Evolutionary conservation across 2,329 filamentous ascomycete species (phyloP).

Genomic region (Trichophyton simii): DNA sequence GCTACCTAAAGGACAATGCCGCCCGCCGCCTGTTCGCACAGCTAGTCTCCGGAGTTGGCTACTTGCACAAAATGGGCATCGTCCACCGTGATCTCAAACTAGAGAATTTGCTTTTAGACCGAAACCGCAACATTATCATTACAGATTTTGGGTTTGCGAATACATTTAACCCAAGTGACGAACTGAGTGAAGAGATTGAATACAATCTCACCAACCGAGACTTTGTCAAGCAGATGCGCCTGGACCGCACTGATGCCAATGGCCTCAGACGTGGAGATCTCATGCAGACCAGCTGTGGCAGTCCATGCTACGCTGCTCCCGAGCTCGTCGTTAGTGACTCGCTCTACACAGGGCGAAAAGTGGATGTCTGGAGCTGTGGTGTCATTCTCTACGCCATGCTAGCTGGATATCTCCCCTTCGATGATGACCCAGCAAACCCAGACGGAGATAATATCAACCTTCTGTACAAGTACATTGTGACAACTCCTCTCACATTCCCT

Average conservation of each 20-base stretch:
- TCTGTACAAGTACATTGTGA: constrained; percentile 97
- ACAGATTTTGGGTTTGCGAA: constrained; percentile 99
- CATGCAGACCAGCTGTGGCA: constrained; percentile 98
- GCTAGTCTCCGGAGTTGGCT: constrained; percentile 89
- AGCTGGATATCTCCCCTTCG: constrained; percentile 91
- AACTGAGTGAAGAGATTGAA: constrained; percentile 82
- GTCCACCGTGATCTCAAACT: constrained; percentile 94
- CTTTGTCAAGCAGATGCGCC: constrained; percentile 70
- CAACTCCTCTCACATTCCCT: constrained; percentile 89
- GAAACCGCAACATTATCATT: constrained; percentile 98
- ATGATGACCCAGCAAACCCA: constrained; percentile 94
- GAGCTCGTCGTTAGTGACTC: constrained; percentile 96
- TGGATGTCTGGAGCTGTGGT: constrained; percentile 98
- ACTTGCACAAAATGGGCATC: constrained; percentile 96
- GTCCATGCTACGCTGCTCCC: constrained; percentile 92
- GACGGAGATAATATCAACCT: constrained; percentile 99
- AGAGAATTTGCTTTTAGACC: constrained; percentile 86
- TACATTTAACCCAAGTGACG: constrained; percentile 81
- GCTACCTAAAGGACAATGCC: constrained; percentile 87
- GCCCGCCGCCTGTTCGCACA: constrained; percentile 88
- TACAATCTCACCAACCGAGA: constrained; percentile 76
- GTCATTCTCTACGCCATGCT: constrained; percentile 99
- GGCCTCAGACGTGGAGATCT: constrained; percentile 77
- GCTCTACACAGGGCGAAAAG: constrained; percentile 90
- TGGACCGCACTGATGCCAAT: constrained; percentile 64